phyloP scores from a whole-genome alignment of 768 basidiomycete genomes.

The Mycena filopes region DNA sequence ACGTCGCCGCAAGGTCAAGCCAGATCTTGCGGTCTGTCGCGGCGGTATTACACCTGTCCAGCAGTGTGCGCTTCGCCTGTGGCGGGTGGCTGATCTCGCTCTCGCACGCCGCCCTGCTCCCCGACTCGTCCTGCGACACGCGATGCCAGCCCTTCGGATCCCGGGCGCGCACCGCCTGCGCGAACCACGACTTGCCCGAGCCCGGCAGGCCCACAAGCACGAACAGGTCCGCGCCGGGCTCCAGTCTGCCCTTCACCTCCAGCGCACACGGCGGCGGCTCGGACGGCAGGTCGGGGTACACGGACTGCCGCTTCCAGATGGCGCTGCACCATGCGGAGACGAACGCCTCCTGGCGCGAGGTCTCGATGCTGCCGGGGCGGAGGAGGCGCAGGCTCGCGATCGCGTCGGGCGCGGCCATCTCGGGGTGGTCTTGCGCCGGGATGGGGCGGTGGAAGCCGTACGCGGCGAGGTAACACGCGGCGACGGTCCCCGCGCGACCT shows the following conservation, averaged over 20 bases:
- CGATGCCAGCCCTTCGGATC: slow-evolving; percentile 54
- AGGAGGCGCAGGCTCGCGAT: slow-evolving; percentile 58
- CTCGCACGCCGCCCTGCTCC: slow-evolving; percentile 62
- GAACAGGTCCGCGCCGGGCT: slow-evolving; percentile 52
- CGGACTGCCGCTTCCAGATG: slow-evolving; percentile 66
- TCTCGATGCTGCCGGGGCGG: slow-evolving; percentile 69
- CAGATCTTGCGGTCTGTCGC: slow-evolving; percentile 58
- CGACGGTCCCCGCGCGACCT: slow-evolving; percentile 70
- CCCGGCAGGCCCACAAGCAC: slow-evolving; percentile 72
- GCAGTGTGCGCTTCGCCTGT: slow-evolving; percentile 50
- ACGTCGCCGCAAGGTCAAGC: slow-evolving; percentile 60
- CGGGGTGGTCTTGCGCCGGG: slow-evolving; percentile 55
- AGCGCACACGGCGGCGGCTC: slow-evolving; percentile 61
- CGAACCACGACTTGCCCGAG: slow-evolving; percentile 69
- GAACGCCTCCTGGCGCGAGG: slow-evolving; percentile 64
- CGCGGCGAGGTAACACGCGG: slow-evolving; percentile 68
- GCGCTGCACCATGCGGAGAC: slow-evolving; percentile 67
- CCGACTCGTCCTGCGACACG: slow-evolving; percentile 68
- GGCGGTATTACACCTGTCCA: slow-evolving; percentile 69
- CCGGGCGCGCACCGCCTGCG: slow-evolving; percentile 57
- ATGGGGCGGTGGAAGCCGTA: slow-evolving; percentile 62
- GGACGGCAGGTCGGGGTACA: slow-evolving; percentile 60
- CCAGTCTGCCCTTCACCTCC: slow-evolving; percentile 54
- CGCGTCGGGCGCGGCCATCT: slow-evolving; percentile 59
- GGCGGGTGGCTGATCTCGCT: slow-evolving; percentile 54